These are phyloP conservation scores for Trichosporon sp. DNA, from an alignment of 1,284 basidiomycete species.

Conservation along the genomic window DNA sequence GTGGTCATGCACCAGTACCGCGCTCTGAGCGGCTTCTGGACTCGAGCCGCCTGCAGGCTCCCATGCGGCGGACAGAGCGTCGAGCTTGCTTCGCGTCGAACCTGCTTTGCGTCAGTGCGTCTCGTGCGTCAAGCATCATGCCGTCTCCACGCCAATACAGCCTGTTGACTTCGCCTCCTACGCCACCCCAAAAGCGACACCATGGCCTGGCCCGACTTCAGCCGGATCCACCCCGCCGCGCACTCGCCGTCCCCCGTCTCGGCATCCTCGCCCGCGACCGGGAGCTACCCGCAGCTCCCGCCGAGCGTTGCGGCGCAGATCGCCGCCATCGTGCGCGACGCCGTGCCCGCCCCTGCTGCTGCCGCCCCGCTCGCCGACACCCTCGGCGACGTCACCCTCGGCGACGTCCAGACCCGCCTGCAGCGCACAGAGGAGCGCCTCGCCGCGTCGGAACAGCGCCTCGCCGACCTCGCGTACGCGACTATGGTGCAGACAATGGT, in stretches of 20 bases:
- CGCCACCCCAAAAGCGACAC: background rate
- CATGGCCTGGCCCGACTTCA: background rate
- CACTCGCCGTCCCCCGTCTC: background rate
- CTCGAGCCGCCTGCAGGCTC: no score
- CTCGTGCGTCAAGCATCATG: no score
- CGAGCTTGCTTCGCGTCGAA: no score
- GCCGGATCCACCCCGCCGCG: background rate
- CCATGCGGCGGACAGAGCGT: no score
- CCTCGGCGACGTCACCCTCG: no score
- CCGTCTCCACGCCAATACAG: no score
- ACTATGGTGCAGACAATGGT: background rate
- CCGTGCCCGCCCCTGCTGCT: background rate
- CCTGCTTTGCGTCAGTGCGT: no score
- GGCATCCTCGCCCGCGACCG: background rate
- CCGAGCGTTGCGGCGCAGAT: background rate
- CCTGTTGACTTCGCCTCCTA: no score
- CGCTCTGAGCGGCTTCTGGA: no score
- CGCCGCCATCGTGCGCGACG: background rate
- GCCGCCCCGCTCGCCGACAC: background rate
- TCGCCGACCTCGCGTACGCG: background rate
- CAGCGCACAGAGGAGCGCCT: background rate
- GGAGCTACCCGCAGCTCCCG: background rate
- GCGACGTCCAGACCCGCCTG: background rate
- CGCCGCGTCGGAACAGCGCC: background rate
- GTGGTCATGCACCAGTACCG: no score